These are phyloP conservation scores for Didymellaceae sp. DNA, from an alignment of 2,329 filamentous ascomycete species.

Conservation along the genomic window DNA sequence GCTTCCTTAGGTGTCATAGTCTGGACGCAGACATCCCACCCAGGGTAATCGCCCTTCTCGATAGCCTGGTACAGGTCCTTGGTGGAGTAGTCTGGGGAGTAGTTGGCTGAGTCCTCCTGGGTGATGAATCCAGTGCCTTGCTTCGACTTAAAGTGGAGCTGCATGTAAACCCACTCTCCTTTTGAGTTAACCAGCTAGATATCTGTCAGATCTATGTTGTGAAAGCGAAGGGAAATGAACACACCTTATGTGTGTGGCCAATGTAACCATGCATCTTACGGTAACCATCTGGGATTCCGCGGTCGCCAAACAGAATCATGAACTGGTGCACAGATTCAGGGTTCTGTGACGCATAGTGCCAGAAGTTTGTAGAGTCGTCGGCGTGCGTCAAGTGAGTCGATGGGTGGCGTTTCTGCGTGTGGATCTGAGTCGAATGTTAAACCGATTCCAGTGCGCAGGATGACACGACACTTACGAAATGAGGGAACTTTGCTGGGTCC, in stretches of 20 bases:
- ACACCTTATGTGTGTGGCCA: conserved; percentile 59
- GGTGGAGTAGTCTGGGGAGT: conserved; percentile 60
- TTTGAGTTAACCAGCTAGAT: conserved; percentile 55
- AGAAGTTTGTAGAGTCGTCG: conserved; percentile 70
- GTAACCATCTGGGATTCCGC: conserved; percentile 62
- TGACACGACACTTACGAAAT: conserved; percentile 1
- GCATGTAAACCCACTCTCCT: conserved; percentile 60
- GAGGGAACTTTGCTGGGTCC: conserved; percentile 69
- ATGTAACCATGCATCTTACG: conserved; percentile 63
- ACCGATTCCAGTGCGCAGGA: too few species aligned
- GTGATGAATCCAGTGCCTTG: conserved; percentile 61
- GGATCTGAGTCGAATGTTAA: conserved; percentile 63
- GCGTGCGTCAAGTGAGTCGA: conserved; percentile 73
- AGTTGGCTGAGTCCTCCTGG: conserved; percentile 58
- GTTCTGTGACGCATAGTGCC: conserved; percentile 65
- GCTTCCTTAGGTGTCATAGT: conserved; percentile 61
- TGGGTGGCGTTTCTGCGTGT: conserved; percentile 77
- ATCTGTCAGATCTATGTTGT: too few species aligned
- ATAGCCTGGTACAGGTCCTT: conserved; percentile 61
- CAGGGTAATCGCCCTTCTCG: conserved; percentile 59
- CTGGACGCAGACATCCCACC: conserved; percentile 60
- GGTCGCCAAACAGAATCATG: conserved; percentile 62
- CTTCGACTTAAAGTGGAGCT: conserved; percentile 61
- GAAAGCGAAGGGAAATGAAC: too few species aligned
- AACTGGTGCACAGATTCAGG: conserved; percentile 62